Conservation (phyloP, 139 green algal genomes). For the Asterochloris sp. region DNA sequence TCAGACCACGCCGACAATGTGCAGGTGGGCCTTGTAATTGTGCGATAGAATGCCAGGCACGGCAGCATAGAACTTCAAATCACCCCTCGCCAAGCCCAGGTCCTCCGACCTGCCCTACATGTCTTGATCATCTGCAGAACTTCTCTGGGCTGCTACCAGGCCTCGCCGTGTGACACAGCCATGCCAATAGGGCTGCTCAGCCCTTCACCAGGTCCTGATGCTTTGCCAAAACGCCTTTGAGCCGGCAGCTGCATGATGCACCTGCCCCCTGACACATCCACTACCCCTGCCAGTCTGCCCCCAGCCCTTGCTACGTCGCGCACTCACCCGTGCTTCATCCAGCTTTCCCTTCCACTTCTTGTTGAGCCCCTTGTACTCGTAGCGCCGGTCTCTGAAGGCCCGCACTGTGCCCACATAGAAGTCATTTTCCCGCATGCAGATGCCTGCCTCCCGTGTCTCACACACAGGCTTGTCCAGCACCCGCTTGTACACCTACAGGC, state of each 20-base stretch:
- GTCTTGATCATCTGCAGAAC: no score
- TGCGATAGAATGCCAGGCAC: no score
- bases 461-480: slow-evolving; percentile 93
- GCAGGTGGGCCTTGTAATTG: no score
- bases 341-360: slow-evolving; percentile 93
- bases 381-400: slow-evolving; percentile 95
- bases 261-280: neutral
- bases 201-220: no score
- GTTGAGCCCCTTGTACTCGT: slow-evolving; percentile 98
- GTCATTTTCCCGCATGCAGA: slow-evolving; percentile 95
- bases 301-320: neutral
- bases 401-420: slow-evolving; percentile 97
- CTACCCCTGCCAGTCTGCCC: neutral
- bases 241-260: neutral
- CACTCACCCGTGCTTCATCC: slow-evolving; percentile 63
- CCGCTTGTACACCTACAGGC: slow-evolving; percentile 88
- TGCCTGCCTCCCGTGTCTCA: slow-evolving; percentile 72
- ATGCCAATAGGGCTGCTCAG: no score
- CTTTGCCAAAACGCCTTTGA: no score
- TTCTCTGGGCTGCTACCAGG: no score
- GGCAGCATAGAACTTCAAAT: no score
- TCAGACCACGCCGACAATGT: no score
- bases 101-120: no score
- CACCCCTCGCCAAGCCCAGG: no score
- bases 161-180: no score